phyloP scores from a whole-genome alignment of 257 asterid genomes.

The Solanum neorickii region DNA sequence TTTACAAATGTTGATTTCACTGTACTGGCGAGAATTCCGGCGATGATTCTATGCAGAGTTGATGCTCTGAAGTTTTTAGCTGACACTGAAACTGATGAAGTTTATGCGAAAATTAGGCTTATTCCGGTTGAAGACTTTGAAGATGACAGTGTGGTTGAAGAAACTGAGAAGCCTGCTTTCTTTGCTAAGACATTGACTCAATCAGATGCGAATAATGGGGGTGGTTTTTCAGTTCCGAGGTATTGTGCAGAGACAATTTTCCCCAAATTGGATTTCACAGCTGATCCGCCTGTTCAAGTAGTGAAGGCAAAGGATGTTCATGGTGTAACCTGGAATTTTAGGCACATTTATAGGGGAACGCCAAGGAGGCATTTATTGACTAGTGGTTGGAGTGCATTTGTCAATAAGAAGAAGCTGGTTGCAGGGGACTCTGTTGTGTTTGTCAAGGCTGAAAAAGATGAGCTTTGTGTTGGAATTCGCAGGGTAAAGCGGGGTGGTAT shows the following conservation, averaged over 20 bases:
- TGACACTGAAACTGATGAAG: conserved; percentile 31
- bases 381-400: conserved; percentile 68
- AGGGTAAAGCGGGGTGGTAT: conserved; percentile 40
- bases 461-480: conserved; percentile 38
- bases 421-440: conserved; percentile 20
- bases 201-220: conserved; percentile 32
- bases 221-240: conserved; percentile 29
- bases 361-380: conserved; percentile 64
- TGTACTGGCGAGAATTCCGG: conserved; percentile 24
- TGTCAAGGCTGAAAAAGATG: conserved; percentile 2
- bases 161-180: conserved; percentile 14
- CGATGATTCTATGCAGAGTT: conserved; percentile 49
- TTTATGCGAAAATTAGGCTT: conserved; percentile 16
- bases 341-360: conserved; percentile 56
- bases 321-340: conserved; percentile 45
- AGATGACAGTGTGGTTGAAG: conserved; percentile 9
- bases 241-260: conserved; percentile 28
- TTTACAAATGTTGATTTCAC: conserved; percentile 35
- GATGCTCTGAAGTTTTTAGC: conserved; percentile 37
- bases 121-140: conserved; percentile 12
- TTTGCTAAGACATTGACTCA: conserved; percentile 28
- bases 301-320: conserved; percentile 26
- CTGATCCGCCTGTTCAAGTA: conserved; percentile 27
- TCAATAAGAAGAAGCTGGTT: conserved; percentile 21
- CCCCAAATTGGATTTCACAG: conserved; percentile 13